phyloP scores from a whole-genome alignment of 345 rosid genomes.

The Salix udensis region DNA sequence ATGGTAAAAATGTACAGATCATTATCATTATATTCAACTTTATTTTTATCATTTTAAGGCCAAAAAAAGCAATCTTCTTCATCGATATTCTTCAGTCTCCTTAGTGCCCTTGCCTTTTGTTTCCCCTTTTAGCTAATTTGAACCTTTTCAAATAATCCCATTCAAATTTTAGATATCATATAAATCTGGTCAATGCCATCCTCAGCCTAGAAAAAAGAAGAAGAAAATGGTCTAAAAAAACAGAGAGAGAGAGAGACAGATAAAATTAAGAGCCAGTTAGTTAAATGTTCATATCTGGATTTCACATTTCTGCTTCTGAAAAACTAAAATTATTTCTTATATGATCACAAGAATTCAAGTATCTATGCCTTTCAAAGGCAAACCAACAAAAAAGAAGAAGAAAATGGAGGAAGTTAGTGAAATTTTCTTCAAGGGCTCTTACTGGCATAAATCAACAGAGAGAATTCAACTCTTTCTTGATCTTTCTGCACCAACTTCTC shows the following conservation, averaged over 20 bases:
- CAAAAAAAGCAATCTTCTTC: constrained; percentile 33
- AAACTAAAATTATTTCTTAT: constrained; percentile 12
- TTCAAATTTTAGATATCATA: not conserved
- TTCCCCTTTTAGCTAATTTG: constrained; percentile 11
- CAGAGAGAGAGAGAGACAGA: not conserved
- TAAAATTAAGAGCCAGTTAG: not conserved
- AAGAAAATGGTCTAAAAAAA: not conserved
- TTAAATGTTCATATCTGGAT: constrained; percentile 1
- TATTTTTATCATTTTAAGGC: constrained; percentile 15
- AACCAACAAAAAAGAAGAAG: not conserved
- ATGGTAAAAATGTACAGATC: constrained; percentile 12
- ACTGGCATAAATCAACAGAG: constrained; percentile 73
- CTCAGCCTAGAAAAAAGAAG: not conserved
- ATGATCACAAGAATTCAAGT: constrained; percentile 34
- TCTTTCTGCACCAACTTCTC: constrained; percentile 57
- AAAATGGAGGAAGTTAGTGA: not conserved
- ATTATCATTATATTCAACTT: constrained; percentile 28
- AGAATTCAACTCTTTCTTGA: constrained; percentile 64
- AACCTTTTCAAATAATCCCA: not conserved
- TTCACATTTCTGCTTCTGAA: constrained; percentile 23
- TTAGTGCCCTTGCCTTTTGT: constrained; percentile 2
- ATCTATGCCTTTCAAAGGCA: constrained; percentile 33
- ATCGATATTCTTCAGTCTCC: constrained; percentile 18
- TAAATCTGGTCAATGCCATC: not conserved
- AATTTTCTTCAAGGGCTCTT: constrained; percentile 37